Evolutionary conservation across 495 filamentous ascomycete species (phyloP).

Genomic region (Penicillium bialowiezense): DNA sequence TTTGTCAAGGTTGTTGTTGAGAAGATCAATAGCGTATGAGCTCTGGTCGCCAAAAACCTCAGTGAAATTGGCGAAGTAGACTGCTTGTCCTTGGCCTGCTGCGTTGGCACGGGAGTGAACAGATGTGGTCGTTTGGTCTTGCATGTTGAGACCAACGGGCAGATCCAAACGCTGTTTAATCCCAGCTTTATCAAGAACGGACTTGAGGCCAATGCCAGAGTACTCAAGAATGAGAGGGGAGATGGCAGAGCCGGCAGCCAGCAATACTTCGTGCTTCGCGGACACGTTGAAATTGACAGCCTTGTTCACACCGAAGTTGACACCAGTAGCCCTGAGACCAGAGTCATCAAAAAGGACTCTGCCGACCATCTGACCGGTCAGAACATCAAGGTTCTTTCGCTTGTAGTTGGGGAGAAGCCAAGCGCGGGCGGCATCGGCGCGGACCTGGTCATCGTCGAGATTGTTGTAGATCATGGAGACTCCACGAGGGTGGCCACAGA

Average conservation of each 20-base stretch:
- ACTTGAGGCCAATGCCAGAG: constrained; percentile 40
- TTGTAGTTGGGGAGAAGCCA: constrained; percentile 45
- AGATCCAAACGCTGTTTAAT: constrained; percentile 51
- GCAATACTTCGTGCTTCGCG: constrained; percentile 49
- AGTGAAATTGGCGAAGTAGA: constrained; percentile 27
- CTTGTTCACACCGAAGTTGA: constrained; percentile 37
- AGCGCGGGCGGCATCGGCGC: constrained; percentile 43
- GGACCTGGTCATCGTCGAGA: constrained; percentile 19
- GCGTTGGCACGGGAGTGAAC: constrained; percentile 14
- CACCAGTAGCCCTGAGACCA: constrained; percentile 17
- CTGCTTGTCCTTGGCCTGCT: constrained; percentile 25
- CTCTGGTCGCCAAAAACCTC: constrained; percentile 23
- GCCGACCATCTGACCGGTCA: constrained; percentile 45
- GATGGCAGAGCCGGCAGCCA: constrained; percentile 53
- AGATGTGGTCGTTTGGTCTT: constrained; percentile 37
- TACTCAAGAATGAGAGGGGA: constrained; percentile 50
- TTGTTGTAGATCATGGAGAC: constrained; percentile 29
- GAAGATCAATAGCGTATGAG: constrained; percentile 8
- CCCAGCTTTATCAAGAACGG: constrained; percentile 40
- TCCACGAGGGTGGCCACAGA: constrained; percentile 24
- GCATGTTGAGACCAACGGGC: constrained; percentile 48
- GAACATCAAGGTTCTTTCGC: constrained; percentile 43
- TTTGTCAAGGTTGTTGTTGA: constrained; percentile 23
- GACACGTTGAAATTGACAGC: constrained; percentile 26
- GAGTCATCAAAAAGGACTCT: constrained; percentile 32